These are phyloP conservation scores for Dalechampia spathulata DNA, from an alignment of 441 rosid species.

Conservation along the genomic window DNA sequence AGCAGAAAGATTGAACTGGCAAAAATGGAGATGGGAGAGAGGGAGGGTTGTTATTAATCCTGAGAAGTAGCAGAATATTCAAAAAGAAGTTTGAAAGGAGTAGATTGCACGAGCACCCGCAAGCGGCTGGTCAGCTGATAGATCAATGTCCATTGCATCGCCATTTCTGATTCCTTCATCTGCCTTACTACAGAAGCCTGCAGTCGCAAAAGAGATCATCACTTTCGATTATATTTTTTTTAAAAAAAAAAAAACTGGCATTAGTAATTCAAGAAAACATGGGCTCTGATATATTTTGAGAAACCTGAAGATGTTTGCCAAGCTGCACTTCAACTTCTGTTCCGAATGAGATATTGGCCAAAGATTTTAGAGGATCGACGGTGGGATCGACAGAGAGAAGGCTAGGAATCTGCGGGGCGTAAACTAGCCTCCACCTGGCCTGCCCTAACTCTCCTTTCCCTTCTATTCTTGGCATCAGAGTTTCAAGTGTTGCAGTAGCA, in stretches of 20 bases:
- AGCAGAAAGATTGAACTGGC: too few relatives aligned
- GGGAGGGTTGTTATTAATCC: slow-evolving; percentile 29
- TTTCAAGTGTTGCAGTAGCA: slow-evolving; percentile 90
- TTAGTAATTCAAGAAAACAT: too few relatives aligned
- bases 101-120: slow-evolving; percentile 80
- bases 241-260: neutral
- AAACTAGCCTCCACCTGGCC: slow-evolving; percentile 97
- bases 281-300: too few relatives aligned
- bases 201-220: neutral
- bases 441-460: slow-evolving; percentile 94
- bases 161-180: slow-evolving; percentile 97
- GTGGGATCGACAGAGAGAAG: slow-evolving; percentile 96
- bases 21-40: too few relatives aligned
- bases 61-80: slow-evolving; percentile 93
- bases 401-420: slow-evolving; percentile 96
- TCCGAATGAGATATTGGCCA: slow-evolving; percentile 83
- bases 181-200: slow-evolving; percentile 90
- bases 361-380: slow-evolving; percentile 82
- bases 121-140: slow-evolving; percentile 90
- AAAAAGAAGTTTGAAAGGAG: slow-evolving; percentile 84
- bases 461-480: slow-evolving; percentile 92
- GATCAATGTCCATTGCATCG: slow-evolving; percentile 88
- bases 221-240: neutral
- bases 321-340: slow-evolving; percentile 96
- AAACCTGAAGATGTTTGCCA: slow-evolving; percentile 90